phyloP scores from a whole-genome alignment of 2,329 filamentous ascomycete genomes.

The Calonectria ilicicola region DNA sequence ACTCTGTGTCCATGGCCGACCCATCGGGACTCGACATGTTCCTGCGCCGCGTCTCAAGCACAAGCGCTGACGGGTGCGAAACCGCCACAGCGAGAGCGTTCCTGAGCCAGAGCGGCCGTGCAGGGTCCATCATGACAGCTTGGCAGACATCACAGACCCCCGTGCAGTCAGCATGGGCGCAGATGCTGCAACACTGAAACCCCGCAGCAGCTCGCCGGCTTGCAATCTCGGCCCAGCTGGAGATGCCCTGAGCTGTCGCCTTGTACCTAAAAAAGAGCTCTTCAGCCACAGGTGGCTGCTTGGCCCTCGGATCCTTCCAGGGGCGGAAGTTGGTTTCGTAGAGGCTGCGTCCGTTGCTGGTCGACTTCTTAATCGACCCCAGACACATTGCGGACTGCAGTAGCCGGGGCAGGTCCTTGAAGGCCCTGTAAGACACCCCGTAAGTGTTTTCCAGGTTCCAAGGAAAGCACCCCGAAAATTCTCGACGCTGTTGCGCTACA shows the following conservation, averaged over 20 bases:
- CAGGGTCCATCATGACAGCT: neutral
- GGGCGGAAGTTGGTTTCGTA: neutral
- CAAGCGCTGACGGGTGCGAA: neutral
- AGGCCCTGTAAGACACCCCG: neutral
- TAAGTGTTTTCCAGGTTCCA: neutral
- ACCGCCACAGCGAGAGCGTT: neutral
- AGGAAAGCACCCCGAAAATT: neutral
- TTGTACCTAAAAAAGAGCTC: conserved; percentile 2
- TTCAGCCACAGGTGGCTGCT: neutral
- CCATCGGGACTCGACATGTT: neutral
- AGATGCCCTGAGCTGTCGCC: neutral
- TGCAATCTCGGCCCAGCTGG: neutral
- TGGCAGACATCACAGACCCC: neutral
- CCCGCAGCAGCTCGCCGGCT: neutral
- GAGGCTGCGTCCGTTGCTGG: neutral
- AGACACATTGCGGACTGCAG: neutral
- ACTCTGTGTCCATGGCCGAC: neutral
- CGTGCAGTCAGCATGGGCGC: neutral
- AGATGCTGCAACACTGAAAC: neutral
- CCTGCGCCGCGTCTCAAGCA: neutral
- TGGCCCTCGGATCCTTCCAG: neutral
- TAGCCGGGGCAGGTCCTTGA: neutral
- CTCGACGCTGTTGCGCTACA: neutral
- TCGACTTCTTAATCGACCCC: neutral
- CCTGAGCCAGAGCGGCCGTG: neutral